These are phyloP conservation scores for Didymella pinodella DNA, from an alignment of 2,329 filamentous ascomycete genomes.

Conservation along the genomic window DNA sequence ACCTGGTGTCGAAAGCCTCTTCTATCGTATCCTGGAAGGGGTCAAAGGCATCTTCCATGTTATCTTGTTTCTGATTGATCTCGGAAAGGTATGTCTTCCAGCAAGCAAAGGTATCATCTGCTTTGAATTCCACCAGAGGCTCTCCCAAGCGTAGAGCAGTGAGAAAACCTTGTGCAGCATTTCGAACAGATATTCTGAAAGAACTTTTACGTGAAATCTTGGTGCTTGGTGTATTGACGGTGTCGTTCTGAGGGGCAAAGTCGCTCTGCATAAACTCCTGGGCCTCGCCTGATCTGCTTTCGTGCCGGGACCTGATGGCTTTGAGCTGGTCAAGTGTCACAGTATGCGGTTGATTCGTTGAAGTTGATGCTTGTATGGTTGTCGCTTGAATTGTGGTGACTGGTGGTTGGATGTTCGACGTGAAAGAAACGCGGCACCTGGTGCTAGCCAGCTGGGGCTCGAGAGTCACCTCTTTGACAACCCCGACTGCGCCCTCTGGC, in stretches of 20 bases:
- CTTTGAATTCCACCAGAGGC: background rate
- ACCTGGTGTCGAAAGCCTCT: conserved; percentile 9
- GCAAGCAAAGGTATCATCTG: background rate
- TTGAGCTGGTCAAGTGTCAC: background rate
- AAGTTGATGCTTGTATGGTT: background rate
- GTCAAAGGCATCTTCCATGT: conserved; percentile 1
- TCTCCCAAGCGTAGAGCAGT: background rate
- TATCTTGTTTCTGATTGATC: background rate
- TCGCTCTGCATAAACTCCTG: background rate
- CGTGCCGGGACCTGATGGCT: background rate
- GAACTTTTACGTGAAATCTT: background rate
- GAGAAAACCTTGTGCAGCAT: background rate
- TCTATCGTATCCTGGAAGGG: conserved; percentile 9
- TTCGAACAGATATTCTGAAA: background rate
- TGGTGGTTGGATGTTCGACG: background rate
- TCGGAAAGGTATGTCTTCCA: background rate
- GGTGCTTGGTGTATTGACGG: background rate
- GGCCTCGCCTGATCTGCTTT: background rate
- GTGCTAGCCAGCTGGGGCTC: background rate
- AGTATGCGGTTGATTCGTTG: background rate
- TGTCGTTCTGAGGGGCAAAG: background rate
- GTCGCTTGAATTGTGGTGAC: background rate
- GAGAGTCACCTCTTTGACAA: background rate
- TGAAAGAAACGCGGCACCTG: background rate
- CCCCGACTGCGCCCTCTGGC: background rate